Evolutionary conservation across 2,329 filamentous ascomycete species (phyloP), one percentile per base, ranked within the genome.

Genomic region (Colletotrichum limetticola): DNA sequence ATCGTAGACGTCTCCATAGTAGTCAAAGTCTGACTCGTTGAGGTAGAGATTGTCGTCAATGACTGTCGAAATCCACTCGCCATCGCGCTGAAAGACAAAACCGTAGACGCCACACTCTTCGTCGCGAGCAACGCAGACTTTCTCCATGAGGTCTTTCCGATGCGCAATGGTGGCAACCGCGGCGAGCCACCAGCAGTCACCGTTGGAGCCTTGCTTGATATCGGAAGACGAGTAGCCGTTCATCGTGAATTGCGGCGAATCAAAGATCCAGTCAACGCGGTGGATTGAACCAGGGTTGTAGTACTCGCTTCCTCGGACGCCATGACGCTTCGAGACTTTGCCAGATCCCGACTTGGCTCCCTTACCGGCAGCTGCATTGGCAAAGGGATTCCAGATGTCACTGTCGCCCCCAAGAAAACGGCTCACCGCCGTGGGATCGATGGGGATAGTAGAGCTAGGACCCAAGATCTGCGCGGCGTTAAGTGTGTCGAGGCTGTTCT

Each of bases 111-210:
- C 92, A 57, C 83, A 93, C 84, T 78, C 89, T 83, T 94, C 91
- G 75, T 94, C 88, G 5, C 89, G 86, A 7, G 87, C 90, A 52
- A 94, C 90, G 74, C 92, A 94, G 8, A 94, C 86, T 70, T 86
- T 88, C 67, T 92, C 87, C 77, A 94, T 92, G 37, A 94, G 80
- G 2, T 88, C 90, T 64, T 87, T 83, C 75, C 91, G 90, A 75
- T 93, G 92, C 12, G 90, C 91, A 76, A 94, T 88, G 0, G 92
- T 92, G 24, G 90, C 91, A 19, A 94, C 82, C 0, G 91, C 91
- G 5, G 92, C 91, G 79, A 94, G 86, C 79, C 93, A 90, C 92
- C 92, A 94, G 81, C 92, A 94, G 79, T 94, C 91, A 1, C 92
- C 92, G 74, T 88, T 88, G 11, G 74, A 74, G 24, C 84, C 84